Evolutionary conservation across 306 rosid genomes (phyloP).

Genomic region (Rosa chinensis): DNA sequence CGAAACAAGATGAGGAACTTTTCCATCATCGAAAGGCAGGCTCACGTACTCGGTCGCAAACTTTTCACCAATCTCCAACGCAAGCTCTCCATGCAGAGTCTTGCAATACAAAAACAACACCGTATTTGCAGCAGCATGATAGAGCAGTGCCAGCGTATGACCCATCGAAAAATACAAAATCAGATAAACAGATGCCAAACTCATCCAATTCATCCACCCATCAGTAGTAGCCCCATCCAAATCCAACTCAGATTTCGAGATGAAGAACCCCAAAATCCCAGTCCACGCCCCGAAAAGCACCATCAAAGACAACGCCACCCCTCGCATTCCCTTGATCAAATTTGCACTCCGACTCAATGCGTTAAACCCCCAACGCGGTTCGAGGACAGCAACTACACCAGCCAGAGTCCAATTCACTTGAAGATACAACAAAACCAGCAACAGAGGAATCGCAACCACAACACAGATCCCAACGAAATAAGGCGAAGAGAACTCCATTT

Average conservation of each 20-base stretch:
- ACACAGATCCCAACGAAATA: conserved; percentile 10
- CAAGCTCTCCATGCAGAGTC: conserved; percentile 42
- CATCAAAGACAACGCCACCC: conserved; percentile 31
- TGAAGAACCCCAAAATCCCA: conserved; percentile 33
- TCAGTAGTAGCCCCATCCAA: conserved; percentile 15
- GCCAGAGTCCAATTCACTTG: conserved; percentile 52
- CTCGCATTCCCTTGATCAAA: conserved; percentile 44
- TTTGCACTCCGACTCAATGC: conserved; percentile 45
- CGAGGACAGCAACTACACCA: conserved; percentile 43
- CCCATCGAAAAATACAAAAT: conserved; percentile 49
- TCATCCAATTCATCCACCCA: conserved; percentile 55
- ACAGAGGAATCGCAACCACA: conserved; percentile 10
- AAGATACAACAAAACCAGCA: conserved; percentile 32
- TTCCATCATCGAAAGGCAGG: conserved; percentile 67
- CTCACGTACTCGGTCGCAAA: conserved; percentile 45
- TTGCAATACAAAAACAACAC: conserved; percentile 49
- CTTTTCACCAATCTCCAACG: conserved; percentile 53
- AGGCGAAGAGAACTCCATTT: conserved; percentile 30
- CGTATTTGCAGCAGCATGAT: conserved; percentile 46
- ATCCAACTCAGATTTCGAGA: conserved; percentile 19
- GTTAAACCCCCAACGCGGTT: conserved; percentile 45
- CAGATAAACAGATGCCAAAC: conserved; percentile 45
- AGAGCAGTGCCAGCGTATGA: conserved; percentile 46
- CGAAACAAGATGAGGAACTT: conserved; percentile 72
- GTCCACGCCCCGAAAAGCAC: conserved; percentile 38